Evolutionary conservation across 768 basidiomycete genomes (phyloP), one percentile per base, ranked within the genome.

Genomic region (Rhizopogon salebrosus): DNA sequence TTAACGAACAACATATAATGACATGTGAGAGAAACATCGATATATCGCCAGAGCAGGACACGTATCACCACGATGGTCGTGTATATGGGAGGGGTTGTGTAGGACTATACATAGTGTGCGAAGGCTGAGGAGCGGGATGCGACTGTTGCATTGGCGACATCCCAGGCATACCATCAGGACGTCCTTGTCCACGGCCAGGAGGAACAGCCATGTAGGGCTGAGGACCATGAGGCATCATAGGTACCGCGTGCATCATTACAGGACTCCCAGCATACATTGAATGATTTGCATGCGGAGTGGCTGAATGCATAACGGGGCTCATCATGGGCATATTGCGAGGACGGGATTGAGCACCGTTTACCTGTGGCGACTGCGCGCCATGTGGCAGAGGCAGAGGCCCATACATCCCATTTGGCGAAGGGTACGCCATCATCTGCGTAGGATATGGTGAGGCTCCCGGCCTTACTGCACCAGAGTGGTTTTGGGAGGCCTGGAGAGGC

Each of bases 281-380:
- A 45, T 66, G 54, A 43, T 62, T 70, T 6, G 60, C 62, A 36
- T 62, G 68, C 40, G 65, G 69, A 22, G 72, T 70, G n/a, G 81
- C 77, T 64, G 79, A 79, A 31, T 79, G 69, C 71, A 87, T 75
- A n/a, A 78, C 79, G n/a, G 89, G 89, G 63, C 87, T 89, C 69
- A 89, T 79, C 65, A 86, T 69, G 13, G 79, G 67, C 69, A 87
- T 70, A 48, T 72, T 75, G 23, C 80, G 82, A 20, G 77, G 77
- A 46, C 82, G 71, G 27, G 60, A 64, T 31, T 65, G 72, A 6
- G 61, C 62, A 27, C 71, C 69, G 49, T 65, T 59, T 8, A 60
- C 50, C 54, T 80, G 79, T 26, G 64, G 64, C 16, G 66, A 58
- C 14, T 46, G 45, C 64, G 76, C 71, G 51, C 62, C 71, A 36